Evolutionary conservation across 176 grass and related monocot species (phyloP).

Genomic region (Thalia dealbata): DNA sequence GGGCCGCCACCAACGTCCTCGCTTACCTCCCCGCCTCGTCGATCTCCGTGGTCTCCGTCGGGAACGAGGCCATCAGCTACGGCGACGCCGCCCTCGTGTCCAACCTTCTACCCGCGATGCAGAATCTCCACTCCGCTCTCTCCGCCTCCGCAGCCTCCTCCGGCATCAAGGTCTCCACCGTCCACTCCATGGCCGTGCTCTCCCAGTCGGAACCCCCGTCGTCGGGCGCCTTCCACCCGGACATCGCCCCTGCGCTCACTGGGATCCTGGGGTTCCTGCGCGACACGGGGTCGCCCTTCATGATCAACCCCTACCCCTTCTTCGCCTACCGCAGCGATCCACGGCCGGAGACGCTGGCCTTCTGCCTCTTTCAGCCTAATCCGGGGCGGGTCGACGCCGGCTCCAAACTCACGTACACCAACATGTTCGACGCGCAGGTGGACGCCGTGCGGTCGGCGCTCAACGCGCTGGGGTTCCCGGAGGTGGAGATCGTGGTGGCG

Average conservation of each 20-base stretch:
- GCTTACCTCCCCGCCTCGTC: conserved; percentile 23
- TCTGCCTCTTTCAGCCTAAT: conserved; percentile 93
- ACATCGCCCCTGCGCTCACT: conserved; percentile 7
- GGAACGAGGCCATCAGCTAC: conserved; percentile 79
- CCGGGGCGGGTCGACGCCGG: conserved; percentile 58
- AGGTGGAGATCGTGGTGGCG: conserved; percentile 77
- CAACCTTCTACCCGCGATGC: conserved; percentile 79
- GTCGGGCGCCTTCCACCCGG: conserved; percentile 54
- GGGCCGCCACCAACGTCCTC: conserved; percentile 58
- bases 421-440: conserved; percentile 99
- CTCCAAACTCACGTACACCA: conserved; percentile 69
- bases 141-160: conserved; percentile 36
- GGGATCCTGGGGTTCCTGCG: conserved; percentile 43
- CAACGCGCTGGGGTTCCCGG: conserved; percentile 47
- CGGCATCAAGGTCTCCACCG: conserved; percentile 74
- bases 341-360: conserved; percentile 78
- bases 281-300: conserved; percentile 64
- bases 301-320: conserved; percentile 98
- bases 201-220: conserved; percentile 79
- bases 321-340: conserved; percentile 84
- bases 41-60: conserved; percentile 70
- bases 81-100: conserved; percentile 44
- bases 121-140: conserved; percentile 77
- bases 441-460: conserved; percentile 74
- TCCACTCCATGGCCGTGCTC: conserved; percentile 84